These are phyloP conservation scores for Acacia crassicarpa DNA, from an alignment of 306 rosid species.

Conservation along the genomic window DNA sequence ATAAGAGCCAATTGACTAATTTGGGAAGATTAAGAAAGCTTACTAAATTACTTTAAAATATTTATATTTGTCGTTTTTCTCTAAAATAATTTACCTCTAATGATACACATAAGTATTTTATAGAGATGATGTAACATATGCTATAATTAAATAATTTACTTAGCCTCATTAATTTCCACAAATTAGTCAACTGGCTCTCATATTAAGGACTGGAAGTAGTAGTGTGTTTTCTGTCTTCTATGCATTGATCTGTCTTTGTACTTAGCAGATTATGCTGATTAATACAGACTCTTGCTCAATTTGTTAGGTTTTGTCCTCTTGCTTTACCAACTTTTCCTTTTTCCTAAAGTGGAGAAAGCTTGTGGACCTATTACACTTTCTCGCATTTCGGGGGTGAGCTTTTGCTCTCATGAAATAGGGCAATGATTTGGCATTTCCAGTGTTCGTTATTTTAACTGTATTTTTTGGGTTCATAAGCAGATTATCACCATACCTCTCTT, in stretches of 20 bases:
- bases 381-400: slow-evolving; percentile 60
- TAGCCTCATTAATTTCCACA: no score
- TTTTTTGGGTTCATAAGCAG: slow-evolving; percentile 38
- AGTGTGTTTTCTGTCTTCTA: neutral
- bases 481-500: slow-evolving; percentile 61
- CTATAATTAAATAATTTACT: no score
- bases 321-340: slow-evolving; percentile 53
- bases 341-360: slow-evolving; percentile 49
- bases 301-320: slow-evolving; percentile 57
- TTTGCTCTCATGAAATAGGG: slow-evolving; percentile 2
- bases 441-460: neutral
- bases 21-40: no score
- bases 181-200: no score
- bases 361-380: slow-evolving; percentile 51
- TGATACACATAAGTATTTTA: no score
- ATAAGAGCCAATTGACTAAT: no score
- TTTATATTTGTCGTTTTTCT: no score
- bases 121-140: no score
- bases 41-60: no score
- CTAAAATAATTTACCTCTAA: no score
- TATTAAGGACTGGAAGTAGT: no score
- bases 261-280: neutral
- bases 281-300: slow-evolving; percentile 7
- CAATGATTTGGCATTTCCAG: neutral
- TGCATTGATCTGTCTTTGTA: neutral